A percentile compares a stretch with the other conserved stretches of the same genome.
Conservation (phyloP, 306 rosid genomes). For the Vigna angularis region DNA sequence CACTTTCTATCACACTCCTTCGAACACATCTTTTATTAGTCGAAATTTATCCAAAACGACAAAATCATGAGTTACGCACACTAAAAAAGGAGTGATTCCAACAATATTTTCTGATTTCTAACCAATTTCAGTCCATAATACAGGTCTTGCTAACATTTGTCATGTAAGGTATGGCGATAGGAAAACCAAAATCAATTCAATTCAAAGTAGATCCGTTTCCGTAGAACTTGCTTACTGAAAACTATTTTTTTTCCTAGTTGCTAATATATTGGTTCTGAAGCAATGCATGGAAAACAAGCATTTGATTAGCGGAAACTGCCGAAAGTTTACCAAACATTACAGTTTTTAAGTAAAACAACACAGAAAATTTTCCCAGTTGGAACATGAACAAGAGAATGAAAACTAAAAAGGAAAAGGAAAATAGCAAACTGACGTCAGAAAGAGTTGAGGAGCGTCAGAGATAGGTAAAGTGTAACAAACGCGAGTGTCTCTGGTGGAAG, state of each 20-base stretch:
- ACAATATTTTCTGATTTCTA: neutral
- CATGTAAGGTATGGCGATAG: neutral
- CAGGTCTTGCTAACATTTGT: neutral
- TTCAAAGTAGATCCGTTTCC: neutral
- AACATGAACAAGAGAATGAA: conserved; percentile 1
- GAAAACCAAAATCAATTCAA: conserved; percentile 7
- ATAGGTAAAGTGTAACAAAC: conserved; percentile 77
- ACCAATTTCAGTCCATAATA: neutral
- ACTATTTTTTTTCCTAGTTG: conserved; percentile 9
- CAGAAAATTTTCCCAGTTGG: neutral
- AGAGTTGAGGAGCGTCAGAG: conserved; percentile 60
- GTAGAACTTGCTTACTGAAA: neutral
- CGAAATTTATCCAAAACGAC: neutral
- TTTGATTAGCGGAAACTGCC: conserved; percentile 1
- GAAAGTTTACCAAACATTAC: neutral
- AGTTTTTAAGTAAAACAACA: neutral
- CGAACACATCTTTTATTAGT: neutral
- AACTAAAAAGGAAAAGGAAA: neutral
- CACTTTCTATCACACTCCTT: neutral
- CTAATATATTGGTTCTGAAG: neutral
- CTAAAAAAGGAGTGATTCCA: neutral
- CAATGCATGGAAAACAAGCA: conserved; percentile 1
- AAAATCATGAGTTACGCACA: neutral
- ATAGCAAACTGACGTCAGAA: conserved; percentile 59
- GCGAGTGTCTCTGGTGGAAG: conserved; percentile 58